These are phyloP conservation scores for Aureobasidium sp. DNA, from an alignment of 2,329 filamentous ascomycete species.

Conservation along the genomic window DNA sequence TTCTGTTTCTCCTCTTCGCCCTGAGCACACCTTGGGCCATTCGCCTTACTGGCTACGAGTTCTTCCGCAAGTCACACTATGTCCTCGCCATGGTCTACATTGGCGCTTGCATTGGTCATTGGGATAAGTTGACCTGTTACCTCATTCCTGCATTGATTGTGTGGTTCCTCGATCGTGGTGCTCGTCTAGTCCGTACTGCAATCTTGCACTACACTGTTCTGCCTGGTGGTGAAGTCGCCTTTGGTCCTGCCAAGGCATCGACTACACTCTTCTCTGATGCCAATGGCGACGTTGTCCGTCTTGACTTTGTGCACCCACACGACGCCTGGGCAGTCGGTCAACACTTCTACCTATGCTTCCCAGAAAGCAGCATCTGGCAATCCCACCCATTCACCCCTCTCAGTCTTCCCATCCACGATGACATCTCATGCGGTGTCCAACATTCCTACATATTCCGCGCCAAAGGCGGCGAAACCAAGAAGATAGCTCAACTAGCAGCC, in stretches of 20 bases:
- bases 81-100: conserved; percentile 67
- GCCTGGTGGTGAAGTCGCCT: conserved; percentile 52
- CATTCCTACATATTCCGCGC: conserved; percentile 33
- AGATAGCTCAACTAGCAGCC: conserved; percentile 42
- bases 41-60: conserved; percentile 63
- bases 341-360: conserved; percentile 65
- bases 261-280: conserved; percentile 47
- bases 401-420: conserved; percentile 38
- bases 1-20: conserved; percentile 55
- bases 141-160: conserved; percentile 59
- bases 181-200: conserved; percentile 51
- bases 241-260: conserved; percentile 51
- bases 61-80: conserved; percentile 69
- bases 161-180: conserved; percentile 57
- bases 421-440: conserved; percentile 21
- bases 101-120: conserved; percentile 70
- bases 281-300: conserved; percentile 57
- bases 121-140: conserved; percentile 61
- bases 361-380: conserved; percentile 62
- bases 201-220: conserved; percentile 49
- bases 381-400: conserved; percentile 64
- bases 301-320: conserved; percentile 59
- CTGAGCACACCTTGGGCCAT: conserved; percentile 56
- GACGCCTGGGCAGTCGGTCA: conserved; percentile 57
- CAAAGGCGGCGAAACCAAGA: conserved; percentile 50